These are phyloP conservation scores for Populus simonii DNA, from an alignment of 345 rosid genomes.

Conservation along the genomic window DNA sequence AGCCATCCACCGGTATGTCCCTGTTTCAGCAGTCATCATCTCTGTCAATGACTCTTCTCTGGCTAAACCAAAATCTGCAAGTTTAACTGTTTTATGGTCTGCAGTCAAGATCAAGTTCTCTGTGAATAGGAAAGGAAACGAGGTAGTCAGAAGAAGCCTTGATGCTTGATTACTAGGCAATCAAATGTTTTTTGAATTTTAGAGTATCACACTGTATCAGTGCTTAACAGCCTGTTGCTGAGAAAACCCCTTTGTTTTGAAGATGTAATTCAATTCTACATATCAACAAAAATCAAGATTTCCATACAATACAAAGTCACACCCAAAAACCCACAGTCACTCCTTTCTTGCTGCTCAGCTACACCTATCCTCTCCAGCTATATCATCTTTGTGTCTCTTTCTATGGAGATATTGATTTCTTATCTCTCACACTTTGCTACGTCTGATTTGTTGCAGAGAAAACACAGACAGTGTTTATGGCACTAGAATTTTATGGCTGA, in stretches of 20 bases:
- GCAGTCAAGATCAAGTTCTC: slow-evolving; percentile 90
- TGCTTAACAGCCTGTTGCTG: background rate
- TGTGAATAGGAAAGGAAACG: slow-evolving; percentile 32
- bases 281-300: too few species aligned
- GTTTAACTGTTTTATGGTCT: slow-evolving; percentile 82
- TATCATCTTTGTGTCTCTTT: background rate
- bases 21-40: slow-evolving; percentile 99
- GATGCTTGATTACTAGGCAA: background rate
- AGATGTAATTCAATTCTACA: background rate
- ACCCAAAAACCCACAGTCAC: background rate
- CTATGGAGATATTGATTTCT: too few species aligned
- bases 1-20: slow-evolving; percentile 99
- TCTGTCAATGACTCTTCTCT: slow-evolving; percentile 97
- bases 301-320: background rate
- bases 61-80: slow-evolving; percentile 97
- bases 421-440: too few species aligned
- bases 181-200: background rate
- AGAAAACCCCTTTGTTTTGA: background rate
- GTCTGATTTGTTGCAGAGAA: background rate
- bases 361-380: background rate
- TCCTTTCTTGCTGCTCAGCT: too few species aligned
- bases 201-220: background rate
- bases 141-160: slow-evolving; percentile 14
- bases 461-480: background rate
- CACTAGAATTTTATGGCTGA: background rate